Conservation (phyloP, 768 basidiomycete genomes). For the Leccinum aurantiacum region DNA sequence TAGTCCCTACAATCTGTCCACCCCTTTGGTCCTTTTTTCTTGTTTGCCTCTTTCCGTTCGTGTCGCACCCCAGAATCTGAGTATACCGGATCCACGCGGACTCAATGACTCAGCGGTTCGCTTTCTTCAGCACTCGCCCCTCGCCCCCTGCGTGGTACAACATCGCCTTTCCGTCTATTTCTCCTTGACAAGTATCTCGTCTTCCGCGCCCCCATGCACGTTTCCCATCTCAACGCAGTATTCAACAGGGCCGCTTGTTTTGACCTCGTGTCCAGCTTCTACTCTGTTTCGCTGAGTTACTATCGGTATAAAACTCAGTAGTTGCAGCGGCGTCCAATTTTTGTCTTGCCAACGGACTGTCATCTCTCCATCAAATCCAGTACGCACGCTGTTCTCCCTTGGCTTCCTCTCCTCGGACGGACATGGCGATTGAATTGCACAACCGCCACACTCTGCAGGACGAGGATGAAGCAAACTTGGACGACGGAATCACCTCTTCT, state of each 20-base stretch:
- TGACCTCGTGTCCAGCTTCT: constrained; percentile 38
- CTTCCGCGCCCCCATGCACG: constrained; percentile 11
- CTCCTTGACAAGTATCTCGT: constrained; percentile 17
- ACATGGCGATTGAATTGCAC: constrained; percentile 32
- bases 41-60: constrained; percentile 12
- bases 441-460: constrained; percentile 25
- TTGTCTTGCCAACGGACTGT: constrained; percentile 37
- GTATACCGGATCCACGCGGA: constrained; percentile 24
- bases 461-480: constrained; percentile 13
- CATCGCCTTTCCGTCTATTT: constrained; percentile 13
- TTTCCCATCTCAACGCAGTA: constrained; percentile 27
- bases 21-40: constrained; percentile 11
- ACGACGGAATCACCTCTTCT: constrained; percentile 15
- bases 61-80: constrained; percentile 23
- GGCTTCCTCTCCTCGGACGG: constrained; percentile 5
- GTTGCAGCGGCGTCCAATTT: constrained; percentile 40
- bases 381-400: constrained; percentile 15
- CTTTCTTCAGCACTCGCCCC: constrained; percentile 9
- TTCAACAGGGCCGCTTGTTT: constrained; percentile 35
- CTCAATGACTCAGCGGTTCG: constrained; percentile 30
- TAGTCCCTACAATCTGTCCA: constrained; percentile 11
- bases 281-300: constrained; percentile 41
- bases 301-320: constrained; percentile 41
- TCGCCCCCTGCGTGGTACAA: constrained; percentile 7
- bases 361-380: constrained; percentile 30